phyloP scores from a whole-genome alignment of 1,139 yeast species.

The Candida sanyaensis region DNA sequence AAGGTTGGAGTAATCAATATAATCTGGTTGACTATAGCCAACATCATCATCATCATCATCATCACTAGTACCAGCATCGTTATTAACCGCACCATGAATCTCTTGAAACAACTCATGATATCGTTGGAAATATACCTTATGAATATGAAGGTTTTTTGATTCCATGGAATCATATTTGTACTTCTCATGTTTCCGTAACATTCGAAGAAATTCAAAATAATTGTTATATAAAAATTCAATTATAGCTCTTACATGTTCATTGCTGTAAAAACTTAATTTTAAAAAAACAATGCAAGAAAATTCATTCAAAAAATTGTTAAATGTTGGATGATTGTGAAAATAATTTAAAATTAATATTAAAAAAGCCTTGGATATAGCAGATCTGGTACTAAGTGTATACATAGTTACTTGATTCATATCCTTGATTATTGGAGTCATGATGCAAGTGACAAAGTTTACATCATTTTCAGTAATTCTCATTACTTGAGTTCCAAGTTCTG shows the following conservation, averaged over 20 bases:
- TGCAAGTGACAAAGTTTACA: not conserved
- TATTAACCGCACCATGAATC: not conserved
- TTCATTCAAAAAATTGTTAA: slow-evolving; percentile 8
- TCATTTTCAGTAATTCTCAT: slow-evolving; percentile 5
- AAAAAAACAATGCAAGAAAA: slow-evolving; percentile 9
- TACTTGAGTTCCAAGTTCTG: slow-evolving; percentile 7
- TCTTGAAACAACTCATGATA: not conserved
- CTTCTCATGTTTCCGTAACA: slow-evolving; percentile 11
- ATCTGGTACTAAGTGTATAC: slow-evolving; percentile 5
- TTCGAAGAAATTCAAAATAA: slow-evolving; percentile 11
- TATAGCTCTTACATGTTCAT: slow-evolving; percentile 8
- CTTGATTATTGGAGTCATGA: slow-evolving; percentile 2
- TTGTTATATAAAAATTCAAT: slow-evolving; percentile 17
- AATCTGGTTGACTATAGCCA: not conserved
- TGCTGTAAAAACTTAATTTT: slow-evolving; percentile 13
- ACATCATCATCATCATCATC: not conserved
- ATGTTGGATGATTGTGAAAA: slow-evolving; percentile 11
- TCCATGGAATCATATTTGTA: slow-evolving; percentile 17
- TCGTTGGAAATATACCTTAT: not conserved
- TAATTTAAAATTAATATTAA: slow-evolving; percentile 8
- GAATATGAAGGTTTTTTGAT: slow-evolving; percentile 6
- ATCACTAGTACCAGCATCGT: too few relatives aligned
- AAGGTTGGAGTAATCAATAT: slow-evolving; percentile 7
- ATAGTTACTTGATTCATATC: slow-evolving; percentile 3
- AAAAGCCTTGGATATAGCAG: slow-evolving; percentile 5